Base-by-base conservation (phyloP, 208 protist species). In the Balamuthia mandrillaris region DNA sequence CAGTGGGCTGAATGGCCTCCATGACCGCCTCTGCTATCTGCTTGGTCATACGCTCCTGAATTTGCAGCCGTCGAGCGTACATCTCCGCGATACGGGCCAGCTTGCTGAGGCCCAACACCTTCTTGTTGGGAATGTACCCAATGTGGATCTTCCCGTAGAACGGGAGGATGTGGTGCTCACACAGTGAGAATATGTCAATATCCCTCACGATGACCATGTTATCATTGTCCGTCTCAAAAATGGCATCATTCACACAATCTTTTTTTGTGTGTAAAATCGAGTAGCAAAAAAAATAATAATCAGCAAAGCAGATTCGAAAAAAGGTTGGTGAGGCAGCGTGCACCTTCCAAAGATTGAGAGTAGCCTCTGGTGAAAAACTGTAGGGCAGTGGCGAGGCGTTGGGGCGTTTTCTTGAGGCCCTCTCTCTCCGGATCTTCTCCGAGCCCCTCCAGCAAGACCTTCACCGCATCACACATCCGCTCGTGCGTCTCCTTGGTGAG, bases 91-190 rank as follows among this genome's bases (percentile, higher is more conserved):
- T 88, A 63, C 95, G 86, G 9, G 94, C 94, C 10, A 97, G 68
- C 87, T 97, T 97, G 70, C 86, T 93, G 29, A 97, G 84, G 33
- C 95, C 95, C 7, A 97, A 81, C 4, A 96, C 94, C 37, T 93
- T 92, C 27, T 86, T 82, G 70, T 93, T 84, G 31, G 95, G 95
- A 52, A 97, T 93, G 79, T 96, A 96, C n/a, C 87, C 95, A 70
- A 96, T 94, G 70, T 95, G 93, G 27, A 87, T 68, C 85, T 90
- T 94, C 14, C 94, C 94, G 77, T 87, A 79, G 72, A 96, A 96
- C 27, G 95, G 95, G 7, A 96, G 87, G 87, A 96, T 91, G 85
- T 96, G 95, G 81, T 96, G 95, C 87, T 96, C 94, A 85, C 95
- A 97, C 29, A 97, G 58, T 21, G 92, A 94, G 82, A 94, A 95